phyloP scores from a whole-genome alignment of 176 grass and related monocot species.

The Dactylis glomerata region DNA sequence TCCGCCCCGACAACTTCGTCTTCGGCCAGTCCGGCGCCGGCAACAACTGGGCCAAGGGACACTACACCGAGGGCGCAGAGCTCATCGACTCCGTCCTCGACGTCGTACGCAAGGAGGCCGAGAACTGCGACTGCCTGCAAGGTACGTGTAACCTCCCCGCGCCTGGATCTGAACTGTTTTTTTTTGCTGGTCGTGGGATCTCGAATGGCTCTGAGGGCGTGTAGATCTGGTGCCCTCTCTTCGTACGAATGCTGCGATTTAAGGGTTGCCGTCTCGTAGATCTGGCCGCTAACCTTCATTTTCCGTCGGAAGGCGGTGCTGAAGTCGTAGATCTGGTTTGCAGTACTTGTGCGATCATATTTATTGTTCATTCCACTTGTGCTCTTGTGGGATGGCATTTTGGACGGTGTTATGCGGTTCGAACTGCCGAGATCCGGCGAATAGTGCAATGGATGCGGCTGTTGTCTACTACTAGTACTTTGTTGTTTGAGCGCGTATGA shows the following conservation, averaged over 20 bases:
- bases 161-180: not conserved
- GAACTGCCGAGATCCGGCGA: not conserved
- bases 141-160: conserved; percentile 52
- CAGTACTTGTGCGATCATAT: not conserved
- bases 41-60: conserved; percentile 92
- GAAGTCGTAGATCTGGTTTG: conserved; percentile 15
- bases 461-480: not conserved
- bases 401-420: not conserved
- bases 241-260: not conserved
- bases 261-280: conserved; percentile 11
- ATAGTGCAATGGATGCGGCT: not conserved
- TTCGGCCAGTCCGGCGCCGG: conserved; percentile 88
- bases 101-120: conserved; percentile 92
- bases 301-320: not conserved
- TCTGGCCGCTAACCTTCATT: not conserved
- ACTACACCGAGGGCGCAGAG: conserved; percentile 98
- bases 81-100: conserved; percentile 90
- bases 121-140: conserved; percentile 94
- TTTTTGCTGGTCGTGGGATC: not conserved
- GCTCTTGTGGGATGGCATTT: not conserved
- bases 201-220: not conserved
- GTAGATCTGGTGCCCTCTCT: not conserved
- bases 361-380: not conserved
- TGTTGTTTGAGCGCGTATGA: not conserved
- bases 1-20: conserved; percentile 93